Conservation (phyloP, 2,329 filamentous ascomycete species). For the Talaromyces sp. region DNA sequence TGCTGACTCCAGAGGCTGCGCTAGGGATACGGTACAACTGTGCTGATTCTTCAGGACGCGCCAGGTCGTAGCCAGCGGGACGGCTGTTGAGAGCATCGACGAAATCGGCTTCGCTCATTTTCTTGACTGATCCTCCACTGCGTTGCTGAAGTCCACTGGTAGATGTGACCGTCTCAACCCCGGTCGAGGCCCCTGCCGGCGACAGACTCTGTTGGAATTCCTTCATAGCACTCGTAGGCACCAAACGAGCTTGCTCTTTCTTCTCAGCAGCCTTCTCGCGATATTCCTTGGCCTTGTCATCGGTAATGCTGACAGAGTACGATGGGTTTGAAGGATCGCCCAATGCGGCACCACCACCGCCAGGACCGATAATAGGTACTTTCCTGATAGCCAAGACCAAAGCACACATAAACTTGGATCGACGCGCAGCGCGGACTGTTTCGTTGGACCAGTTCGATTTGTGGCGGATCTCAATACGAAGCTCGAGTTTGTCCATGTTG, state of each 20-base stretch:
- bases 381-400: constrained; percentile 80
- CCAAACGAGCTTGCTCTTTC: constrained; percentile 65
- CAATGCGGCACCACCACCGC: constrained; percentile 65
- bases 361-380: constrained; percentile 81
- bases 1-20: constrained; percentile 26
- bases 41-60: constrained; percentile 31
- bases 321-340: constrained; percentile 67
- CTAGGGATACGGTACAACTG: constrained; percentile 30
- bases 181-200: constrained; percentile 27
- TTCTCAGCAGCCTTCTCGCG: constrained; percentile 59
- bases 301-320: constrained; percentile 75
- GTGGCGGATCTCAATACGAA: constrained; percentile 82
- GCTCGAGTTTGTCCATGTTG: constrained; percentile 81
- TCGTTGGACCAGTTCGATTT: constrained; percentile 94
- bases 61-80: constrained; percentile 32
- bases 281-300: constrained; percentile 64
- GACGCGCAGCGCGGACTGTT: constrained; percentile 71
- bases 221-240: constrained; percentile 48
- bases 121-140: constrained; percentile 30
- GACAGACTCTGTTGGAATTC: constrained; percentile 21
- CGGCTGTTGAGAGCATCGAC: constrained; percentile 37
- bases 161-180: constrained; percentile 31
- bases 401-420: constrained; percentile 97
- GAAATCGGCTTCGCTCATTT: constrained; percentile 35
- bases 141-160: constrained; percentile 28